A percentile compares a stretch with the other conserved stretches of the same genome.
Conservation (phyloP, 2,329 filamentous ascomycete species). For the Thielaviopsis cerberus region DNA sequence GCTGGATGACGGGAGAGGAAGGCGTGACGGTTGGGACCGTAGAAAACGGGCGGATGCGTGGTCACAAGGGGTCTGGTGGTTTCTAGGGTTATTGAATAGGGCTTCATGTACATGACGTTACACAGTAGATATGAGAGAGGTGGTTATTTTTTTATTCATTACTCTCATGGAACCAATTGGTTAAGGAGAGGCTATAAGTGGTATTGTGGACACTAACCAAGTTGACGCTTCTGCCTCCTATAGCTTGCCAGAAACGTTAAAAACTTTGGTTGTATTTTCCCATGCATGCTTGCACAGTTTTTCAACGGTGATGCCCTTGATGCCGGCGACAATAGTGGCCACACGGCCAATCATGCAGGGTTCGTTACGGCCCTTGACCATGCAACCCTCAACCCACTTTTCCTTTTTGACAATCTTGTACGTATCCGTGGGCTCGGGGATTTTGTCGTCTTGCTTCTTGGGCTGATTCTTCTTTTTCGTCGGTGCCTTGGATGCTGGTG, state of each 20-base stretch:
- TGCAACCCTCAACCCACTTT: conserved; percentile 68
- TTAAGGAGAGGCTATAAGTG: no score
- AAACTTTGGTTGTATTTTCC: conserved; percentile 65
- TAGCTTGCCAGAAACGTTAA: conserved; percentile 40
- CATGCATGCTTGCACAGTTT: conserved; percentile 75
- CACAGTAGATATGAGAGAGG: background rate
- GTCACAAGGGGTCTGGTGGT: conserved; percentile 20
- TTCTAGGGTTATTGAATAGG: background rate
- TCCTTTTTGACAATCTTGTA: conserved; percentile 89
- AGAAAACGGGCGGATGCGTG: conserved; percentile 43
- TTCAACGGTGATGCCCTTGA: conserved; percentile 63
- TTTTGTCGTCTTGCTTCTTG: conserved; percentile 32
- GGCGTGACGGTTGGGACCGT: conserved; percentile 58
- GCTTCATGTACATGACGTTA: background rate
- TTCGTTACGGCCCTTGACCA: conserved; percentile 93
- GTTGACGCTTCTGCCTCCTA: background rate
- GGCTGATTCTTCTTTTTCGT: conserved; percentile 19
- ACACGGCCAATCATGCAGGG: conserved; percentile 73
- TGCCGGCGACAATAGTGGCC: conserved; percentile 69
- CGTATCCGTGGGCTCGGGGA: conserved; percentile 50
- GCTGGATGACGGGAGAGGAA: conserved; percentile 81
- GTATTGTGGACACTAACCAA: background rate
- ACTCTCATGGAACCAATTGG: no score
- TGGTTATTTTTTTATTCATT: no score
- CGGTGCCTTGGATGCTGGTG: conserved; percentile 1